Base-by-base conservation (phyloP, 257 asterid species). In the Gynochthodes officinalis region DNA sequence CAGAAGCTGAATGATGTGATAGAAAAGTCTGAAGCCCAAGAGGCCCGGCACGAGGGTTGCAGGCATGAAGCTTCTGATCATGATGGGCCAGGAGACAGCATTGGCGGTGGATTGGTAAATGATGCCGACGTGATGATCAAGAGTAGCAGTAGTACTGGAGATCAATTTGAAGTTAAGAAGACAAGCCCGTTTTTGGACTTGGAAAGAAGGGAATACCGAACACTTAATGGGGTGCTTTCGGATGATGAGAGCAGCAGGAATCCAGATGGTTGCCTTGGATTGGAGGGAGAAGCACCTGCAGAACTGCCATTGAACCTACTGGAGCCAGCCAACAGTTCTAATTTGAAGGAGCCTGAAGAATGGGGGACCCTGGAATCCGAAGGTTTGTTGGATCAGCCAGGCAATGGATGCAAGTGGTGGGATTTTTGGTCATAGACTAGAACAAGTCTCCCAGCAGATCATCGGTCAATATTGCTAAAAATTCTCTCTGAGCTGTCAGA, bases 351-450 rank as follows among this genome's bases (percentile, higher is more conserved):
- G 23, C 82, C 77, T 14, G 84, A 77, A 50, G 81, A 86, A 62
- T 88, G 89, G 88, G 73, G 85, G 2, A 64, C n/a, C n/a, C n/a
- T n/a, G n/a, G n/a, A n/a, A n/a, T n/a, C n/a, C n/a, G n/a, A n/a
- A n/a, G n/a, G n/a, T n/a, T n/a, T 49, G 42, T 78, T 84, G 43
- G 81, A 81, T n/a, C 83, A 77, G 42, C 54, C 75, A 19, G 44
- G 59, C 72, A 75, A 30, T 33, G 71, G 73, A 52, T 67, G 55
- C 62, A 30, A 81, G 52, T 88, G 88, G 90, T 86, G 88, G 89
- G 93, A 81, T 60, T 86, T 88, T 78, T 84, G 83, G 78, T 77
- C 82, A 69, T 61, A 64, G 30, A 23, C 52, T 11, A 15, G 16
- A 7, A 5, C 3, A 42, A 42, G 13, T 42, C 48, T n/a, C n/a